Percentiles rank a stretch among this genome's conserved stretches.
phyloP scores from a whole-genome alignment of 2,329 filamentous ascomycete species.

The Didymella lethalis region DNA sequence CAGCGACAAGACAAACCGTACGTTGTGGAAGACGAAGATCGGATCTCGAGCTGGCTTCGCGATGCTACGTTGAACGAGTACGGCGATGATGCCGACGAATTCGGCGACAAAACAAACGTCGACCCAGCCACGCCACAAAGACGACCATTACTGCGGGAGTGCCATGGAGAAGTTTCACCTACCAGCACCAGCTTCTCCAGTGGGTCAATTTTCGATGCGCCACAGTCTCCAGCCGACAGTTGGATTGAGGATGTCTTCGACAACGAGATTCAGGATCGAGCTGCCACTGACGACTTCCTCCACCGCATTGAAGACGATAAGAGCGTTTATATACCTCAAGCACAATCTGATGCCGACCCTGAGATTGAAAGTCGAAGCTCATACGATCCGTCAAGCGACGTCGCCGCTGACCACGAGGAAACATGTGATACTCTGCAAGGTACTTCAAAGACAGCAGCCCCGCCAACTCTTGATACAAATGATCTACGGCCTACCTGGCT shows the following conservation, averaged over 20 bases:
- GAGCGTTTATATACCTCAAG: neutral
- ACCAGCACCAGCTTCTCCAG: constrained; percentile 8
- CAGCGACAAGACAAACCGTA: neutral
- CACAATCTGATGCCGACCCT: too few species aligned
- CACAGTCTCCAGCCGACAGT: neutral
- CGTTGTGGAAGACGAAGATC: neutral
- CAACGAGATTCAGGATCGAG: constrained; percentile 2
- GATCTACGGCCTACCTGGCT: constrained; percentile 30
- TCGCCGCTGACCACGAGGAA: neutral
- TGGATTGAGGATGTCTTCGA: constrained; percentile 2
- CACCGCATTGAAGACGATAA: neutral
- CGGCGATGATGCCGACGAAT: neutral
- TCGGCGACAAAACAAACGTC: neutral
- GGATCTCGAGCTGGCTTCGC: constrained; percentile 8
- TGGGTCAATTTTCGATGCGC: constrained; percentile 1
- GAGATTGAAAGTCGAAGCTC: neutral
- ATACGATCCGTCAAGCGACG: neutral
- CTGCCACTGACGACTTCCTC: neutral
- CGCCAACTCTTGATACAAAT: constrained; percentile 3
- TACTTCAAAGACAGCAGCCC: neutral
- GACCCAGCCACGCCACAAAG: neutral
- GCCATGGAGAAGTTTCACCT: constrained; percentile 3
- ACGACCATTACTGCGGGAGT: neutral
- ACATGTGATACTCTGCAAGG: too few species aligned
- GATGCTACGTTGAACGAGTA: neutral